Evolutionary conservation across 2,329 filamentous ascomycete species (phyloP).

Genomic region (Paracoccidioides lutzii): DNA sequence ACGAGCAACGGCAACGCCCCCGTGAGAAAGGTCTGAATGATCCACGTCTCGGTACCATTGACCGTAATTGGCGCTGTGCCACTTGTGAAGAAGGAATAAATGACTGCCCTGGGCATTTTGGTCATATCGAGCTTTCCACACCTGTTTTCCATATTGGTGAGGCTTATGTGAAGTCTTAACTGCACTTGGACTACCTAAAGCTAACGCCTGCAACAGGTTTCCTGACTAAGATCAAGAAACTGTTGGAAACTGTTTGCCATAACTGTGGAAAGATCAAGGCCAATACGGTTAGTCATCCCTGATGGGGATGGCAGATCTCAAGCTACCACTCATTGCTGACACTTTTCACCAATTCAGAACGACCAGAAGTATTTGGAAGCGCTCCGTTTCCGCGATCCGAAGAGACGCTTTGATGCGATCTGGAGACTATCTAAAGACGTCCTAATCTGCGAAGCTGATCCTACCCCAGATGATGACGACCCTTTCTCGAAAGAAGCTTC

Average conservation of each 20-base stretch:
- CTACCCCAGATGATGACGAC: slow-evolving; percentile 53
- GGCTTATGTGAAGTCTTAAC: slow-evolving; percentile 8
- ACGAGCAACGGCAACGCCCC: slow-evolving; percentile 82
- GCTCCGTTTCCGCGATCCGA: slow-evolving; percentile 76
- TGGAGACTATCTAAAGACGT: slow-evolving; percentile 89
- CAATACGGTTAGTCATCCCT: slow-evolving; percentile 85
- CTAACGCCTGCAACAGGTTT: slow-evolving; percentile 53
- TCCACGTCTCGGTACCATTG: slow-evolving; percentile 88
- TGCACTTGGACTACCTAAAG: slow-evolving; percentile 1
- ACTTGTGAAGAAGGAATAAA: slow-evolving; percentile 93
- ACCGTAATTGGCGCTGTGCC: slow-evolving; percentile 87
- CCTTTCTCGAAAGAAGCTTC: slow-evolving; percentile 52
- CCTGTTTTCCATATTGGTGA: slow-evolving; percentile 79
- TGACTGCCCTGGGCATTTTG: slow-evolving; percentile 95
- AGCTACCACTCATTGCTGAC: slow-evolving; percentile 39
- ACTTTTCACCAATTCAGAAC: slow-evolving; percentile 43
- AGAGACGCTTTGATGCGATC: slow-evolving; percentile 82
- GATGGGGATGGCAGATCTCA: slow-evolving; percentile 41
- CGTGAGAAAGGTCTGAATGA: slow-evolving; percentile 90
- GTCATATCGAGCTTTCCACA: slow-evolving; percentile 93
- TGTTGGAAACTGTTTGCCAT: slow-evolving; percentile 96
- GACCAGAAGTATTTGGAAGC: slow-evolving; percentile 74
- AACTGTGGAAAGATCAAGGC: slow-evolving; percentile 96
- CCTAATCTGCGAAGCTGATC: slow-evolving; percentile 67
- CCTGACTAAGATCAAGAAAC: slow-evolving; percentile 98